Percentiles rank a stretch among this genome's conserved stretches.
Evolutionary conservation across 2,329 filamentous ascomycete species (phyloP).

Genomic region (Sporothrix pseudoabietina): DNA sequence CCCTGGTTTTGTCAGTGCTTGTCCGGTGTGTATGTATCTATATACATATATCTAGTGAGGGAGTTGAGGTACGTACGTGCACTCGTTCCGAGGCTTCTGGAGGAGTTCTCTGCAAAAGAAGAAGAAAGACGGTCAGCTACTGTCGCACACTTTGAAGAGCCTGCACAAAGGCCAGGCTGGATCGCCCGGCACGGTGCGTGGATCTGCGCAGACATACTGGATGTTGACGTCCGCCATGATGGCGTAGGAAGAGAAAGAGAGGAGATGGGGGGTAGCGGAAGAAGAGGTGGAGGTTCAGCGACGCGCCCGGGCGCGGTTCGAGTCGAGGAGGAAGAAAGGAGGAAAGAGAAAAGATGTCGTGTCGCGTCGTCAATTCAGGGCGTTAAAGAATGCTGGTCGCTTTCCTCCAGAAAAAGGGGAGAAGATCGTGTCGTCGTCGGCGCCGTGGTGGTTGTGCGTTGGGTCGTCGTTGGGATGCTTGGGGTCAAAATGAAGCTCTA

Average conservation of each 20-base stretch:
- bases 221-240: constrained; percentile 35
- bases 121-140: neutral
- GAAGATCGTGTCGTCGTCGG: neutral
- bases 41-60: neutral
- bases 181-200: neutral
- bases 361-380: constrained; percentile 8
- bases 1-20: constrained; percentile 53
- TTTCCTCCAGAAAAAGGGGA: neutral
- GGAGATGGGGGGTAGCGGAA: neutral
- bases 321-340: neutral
- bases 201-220: constrained; percentile 29
- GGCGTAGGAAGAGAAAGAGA: neutral
- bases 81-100: constrained; percentile 36
- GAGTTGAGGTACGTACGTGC: constrained; percentile 30
- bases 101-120: constrained; percentile 33
- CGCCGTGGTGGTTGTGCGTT: neutral
- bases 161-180: neutral
- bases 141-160: neutral
- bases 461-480: constrained; percentile 10
- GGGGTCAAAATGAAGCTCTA: neutral
- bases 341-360: neutral
- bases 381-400: neutral
- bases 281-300: neutral
- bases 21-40: too few relatives aligned
- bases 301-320: constrained; percentile 11